Conservation (phyloP, 2,329 filamentous ascomycete species). For the Xylaria digitata region DNA sequence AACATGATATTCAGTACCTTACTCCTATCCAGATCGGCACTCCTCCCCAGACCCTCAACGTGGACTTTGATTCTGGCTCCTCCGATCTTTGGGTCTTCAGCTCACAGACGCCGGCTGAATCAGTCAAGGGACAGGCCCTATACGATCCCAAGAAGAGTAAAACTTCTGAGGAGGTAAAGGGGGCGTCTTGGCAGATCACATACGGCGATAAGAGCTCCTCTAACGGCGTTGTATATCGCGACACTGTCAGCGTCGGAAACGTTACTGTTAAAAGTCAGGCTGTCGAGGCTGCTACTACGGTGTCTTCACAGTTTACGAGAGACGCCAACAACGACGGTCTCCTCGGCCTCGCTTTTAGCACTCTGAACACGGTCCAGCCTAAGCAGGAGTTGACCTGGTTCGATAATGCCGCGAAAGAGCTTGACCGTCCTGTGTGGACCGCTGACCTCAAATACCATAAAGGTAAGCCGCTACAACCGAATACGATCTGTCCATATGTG, state of each 20-base stretch:
- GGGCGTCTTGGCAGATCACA: constrained; percentile 47
- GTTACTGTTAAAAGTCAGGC: constrained; percentile 46
- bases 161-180: constrained; percentile 42
- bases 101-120: constrained; percentile 36
- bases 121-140: constrained; percentile 43
- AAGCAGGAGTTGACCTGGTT: constrained; percentile 49
- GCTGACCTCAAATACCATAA: constrained; percentile 49
- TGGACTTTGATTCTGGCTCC: constrained; percentile 51
- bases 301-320: constrained; percentile 46
- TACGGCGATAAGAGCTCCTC: constrained; percentile 51
- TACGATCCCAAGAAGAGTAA: constrained; percentile 46
- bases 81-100: constrained; percentile 53
- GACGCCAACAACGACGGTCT: constrained; percentile 50
- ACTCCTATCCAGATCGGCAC: constrained; percentile 49
- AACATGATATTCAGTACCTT: constrained; percentile 48
- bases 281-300: constrained; percentile 48
- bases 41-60: constrained; percentile 47
- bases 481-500: neutral
- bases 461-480: constrained; percentile 4
- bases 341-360: constrained; percentile 51
- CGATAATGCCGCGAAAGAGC: constrained; percentile 46
- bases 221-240: constrained; percentile 51
- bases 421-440: constrained; percentile 49
- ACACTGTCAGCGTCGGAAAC: constrained; percentile 47
- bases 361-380: constrained; percentile 49